Evolutionary conservation across 225 moss, liverwort and hornwort genomes (phyloP), one percentile per base, ranked within the genome.

Genomic region (Sphagnum tenellum): DNA sequence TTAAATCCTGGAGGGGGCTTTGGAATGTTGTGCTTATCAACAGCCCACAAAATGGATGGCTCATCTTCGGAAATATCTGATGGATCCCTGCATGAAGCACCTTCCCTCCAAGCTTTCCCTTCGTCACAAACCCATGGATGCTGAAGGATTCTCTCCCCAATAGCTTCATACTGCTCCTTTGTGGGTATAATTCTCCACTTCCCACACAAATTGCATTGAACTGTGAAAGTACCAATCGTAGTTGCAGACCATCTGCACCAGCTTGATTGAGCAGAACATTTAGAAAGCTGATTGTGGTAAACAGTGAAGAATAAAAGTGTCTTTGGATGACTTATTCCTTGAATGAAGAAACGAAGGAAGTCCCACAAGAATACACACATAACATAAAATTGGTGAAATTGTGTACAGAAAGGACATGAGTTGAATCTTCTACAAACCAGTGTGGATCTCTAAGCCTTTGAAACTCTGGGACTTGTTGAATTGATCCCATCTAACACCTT

Each of bases 171-270:
- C 54, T 63, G 64, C 61, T 88, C 77, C 68, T 61, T 71, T 12
- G 77, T 66, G 4, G 84, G 75, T 45, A 82, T 52, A 50, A 79
- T 73, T 61, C 88, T 82, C 81, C 88, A 88, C 74, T 88, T 88
- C 50, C 75, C 70, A 63, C 88, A 88, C 57, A 66, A 66, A 10
- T 84, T 84, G 64, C 81, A 84, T 55, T 84, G 84, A 54, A 77
- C 81, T 50, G 84, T 72, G 9, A 68, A 72, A 12, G 75, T 73
- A 51, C 69, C 67, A 48, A 88, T 47, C 5, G 71, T 67, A 52
- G 79, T 73, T 11, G 81, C 63, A 4, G 67, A 50, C 84, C 83
- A 88, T 67, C 84, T 82, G 66, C 51, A 62, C 66, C 45, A 4
- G 5, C 13, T 57, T 57, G 57, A 57, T 11, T 9, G 9, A 57